Conservation (phyloP, 2,329 filamentous ascomycete genomes). For the Alternaria longipes region DNA sequence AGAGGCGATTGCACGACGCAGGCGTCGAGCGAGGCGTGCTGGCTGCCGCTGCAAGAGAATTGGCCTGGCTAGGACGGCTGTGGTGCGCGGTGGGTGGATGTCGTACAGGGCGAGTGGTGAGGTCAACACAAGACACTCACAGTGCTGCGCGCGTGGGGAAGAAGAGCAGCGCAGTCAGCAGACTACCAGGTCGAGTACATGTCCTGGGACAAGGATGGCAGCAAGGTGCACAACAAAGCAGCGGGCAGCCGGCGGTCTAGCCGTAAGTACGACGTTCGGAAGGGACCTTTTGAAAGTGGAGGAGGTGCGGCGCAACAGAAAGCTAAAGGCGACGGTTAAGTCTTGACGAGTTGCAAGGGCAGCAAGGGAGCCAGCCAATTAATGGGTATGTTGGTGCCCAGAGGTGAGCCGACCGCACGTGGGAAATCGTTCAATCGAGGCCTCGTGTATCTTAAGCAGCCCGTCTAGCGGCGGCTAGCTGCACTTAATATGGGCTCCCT, state of each 20-base stretch:
- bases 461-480: constrained; percentile 49
- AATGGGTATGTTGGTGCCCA: constrained; percentile 36
- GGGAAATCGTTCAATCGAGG: constrained; percentile 52
- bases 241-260: constrained; percentile 39
- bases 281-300: constrained; percentile 32
- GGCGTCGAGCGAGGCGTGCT: constrained; percentile 32
- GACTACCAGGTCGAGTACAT: constrained; percentile 31
- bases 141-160: constrained; percentile 12
- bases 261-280: constrained; percentile 41
- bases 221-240: constrained; percentile 31
- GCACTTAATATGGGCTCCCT: constrained; percentile 45
- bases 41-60: constrained; percentile 22
- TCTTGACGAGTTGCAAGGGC: constrained; percentile 19
- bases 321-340: constrained; percentile 29
- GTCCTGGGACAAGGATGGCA: constrained; percentile 25
- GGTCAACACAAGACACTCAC: constrained; percentile 10
- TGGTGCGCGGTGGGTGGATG: constrained; percentile 29
- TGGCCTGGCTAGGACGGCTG: constrained; percentile 17
- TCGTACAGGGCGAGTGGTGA: constrained; percentile 35
- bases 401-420: constrained; percentile 44
- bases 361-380: constrained; percentile 41
- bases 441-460: constrained; percentile 50
- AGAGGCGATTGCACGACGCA: constrained; percentile 31
- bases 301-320: constrained; percentile 28
- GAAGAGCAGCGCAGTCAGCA: constrained; percentile 21